Conservation (phyloP, 1,284 basidiomycete genomes). For the Puccinia novopanici region DNA sequence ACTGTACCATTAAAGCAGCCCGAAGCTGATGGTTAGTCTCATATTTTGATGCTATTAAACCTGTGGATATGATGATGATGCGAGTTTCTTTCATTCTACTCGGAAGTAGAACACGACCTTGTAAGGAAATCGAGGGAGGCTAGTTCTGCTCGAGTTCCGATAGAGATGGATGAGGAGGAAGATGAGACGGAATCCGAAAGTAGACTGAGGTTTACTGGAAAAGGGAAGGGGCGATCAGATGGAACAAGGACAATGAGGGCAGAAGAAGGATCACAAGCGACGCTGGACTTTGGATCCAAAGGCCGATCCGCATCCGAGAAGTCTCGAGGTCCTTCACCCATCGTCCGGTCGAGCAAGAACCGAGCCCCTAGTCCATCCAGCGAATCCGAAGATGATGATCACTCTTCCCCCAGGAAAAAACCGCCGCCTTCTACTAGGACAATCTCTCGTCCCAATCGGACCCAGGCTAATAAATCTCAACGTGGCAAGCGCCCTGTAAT, state of each 20-base stretch:
- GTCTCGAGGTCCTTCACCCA: background rate
- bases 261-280: constrained; percentile 8
- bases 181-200: background rate
- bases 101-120: background rate
- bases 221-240: background rate
- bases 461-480: constrained; percentile 21
- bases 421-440: constrained; percentile 5
- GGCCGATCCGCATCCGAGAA: background rate
- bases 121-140: constrained; percentile 1
- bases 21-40: constrained; percentile 25
- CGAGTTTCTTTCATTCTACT: background rate
- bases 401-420: background rate
- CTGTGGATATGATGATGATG: background rate
- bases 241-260: background rate
- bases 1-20: constrained; percentile 22
- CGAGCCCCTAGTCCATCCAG: background rate
- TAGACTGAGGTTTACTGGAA: background rate
- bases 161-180: constrained; percentile 12
- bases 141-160: background rate
- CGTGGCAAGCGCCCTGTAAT: background rate
- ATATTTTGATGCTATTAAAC: background rate
- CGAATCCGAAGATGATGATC: constrained; percentile 20
- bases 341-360: background rate
- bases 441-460: background rate
- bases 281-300: background rate